These are phyloP conservation scores for Cubamyces sp. DNA, from an alignment of 768 basidiomycete genomes.

Conservation along the genomic window DNA sequence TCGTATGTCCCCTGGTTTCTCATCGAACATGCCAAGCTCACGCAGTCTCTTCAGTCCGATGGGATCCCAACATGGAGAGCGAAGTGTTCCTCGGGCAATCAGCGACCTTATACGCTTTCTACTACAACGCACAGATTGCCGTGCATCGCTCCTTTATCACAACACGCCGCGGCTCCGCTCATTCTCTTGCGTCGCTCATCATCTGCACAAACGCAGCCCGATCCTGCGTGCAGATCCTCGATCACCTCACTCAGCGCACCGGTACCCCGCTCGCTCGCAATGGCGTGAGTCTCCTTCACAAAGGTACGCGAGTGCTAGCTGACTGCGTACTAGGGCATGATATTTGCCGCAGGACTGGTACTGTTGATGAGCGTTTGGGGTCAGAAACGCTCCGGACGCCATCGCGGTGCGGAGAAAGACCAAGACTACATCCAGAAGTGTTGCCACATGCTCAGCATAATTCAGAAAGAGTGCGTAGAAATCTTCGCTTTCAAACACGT, in stretches of 20 bases:
- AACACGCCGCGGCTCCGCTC: constrained; percentile 49
- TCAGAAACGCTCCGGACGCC: constrained; percentile 37
- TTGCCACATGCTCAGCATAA: constrained; percentile 33
- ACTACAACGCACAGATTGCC: constrained; percentile 58
- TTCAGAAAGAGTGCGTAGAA: constrained; percentile 13
- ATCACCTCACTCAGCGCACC: constrained; percentile 43
- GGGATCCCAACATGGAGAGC: constrained; percentile 41
- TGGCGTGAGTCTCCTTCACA: constrained; percentile 4
- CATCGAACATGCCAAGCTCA: constrained; percentile 15
- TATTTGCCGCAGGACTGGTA: constrained; percentile 48
- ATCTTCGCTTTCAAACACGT: too few species aligned
- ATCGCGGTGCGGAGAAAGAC: constrained; percentile 38
- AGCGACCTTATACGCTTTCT: constrained; percentile 42
- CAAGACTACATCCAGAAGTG: constrained; percentile 46
- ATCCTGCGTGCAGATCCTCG: constrained; percentile 71
- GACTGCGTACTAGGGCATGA: constrained; percentile 23
- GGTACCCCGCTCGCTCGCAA: constrained; percentile 6
- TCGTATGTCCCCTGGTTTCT: constrained; percentile 33
- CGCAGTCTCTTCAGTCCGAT: constrained; percentile 24
- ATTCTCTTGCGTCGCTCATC: constrained; percentile 66
- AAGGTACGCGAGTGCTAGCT: background rate
- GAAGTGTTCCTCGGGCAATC: constrained; percentile 36
- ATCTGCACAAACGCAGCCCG: constrained; percentile 86
- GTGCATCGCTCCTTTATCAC: constrained; percentile 83
- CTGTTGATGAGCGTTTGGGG: constrained; percentile 55